Base-by-base conservation (phyloP, 2,329 filamentous ascomycete species). In the Epichloe brachyelytri region DNA sequence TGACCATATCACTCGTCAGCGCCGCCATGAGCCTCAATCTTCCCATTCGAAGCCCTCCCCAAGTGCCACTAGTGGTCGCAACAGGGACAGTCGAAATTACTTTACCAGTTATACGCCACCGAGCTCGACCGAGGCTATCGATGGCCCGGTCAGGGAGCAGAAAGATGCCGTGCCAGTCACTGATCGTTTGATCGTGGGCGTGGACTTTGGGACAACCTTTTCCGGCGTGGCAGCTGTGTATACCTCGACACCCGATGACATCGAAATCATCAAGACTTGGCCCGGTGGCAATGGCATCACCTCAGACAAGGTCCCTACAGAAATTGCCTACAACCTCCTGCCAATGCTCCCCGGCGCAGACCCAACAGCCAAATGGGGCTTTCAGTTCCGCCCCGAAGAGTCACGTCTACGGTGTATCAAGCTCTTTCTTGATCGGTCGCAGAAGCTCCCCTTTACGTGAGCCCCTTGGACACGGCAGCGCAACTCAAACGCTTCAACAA, bases 171-270 rank as follows among this genome's bases (percentile, higher is more conserved):
- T 72, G 33, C 70, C 75, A 11, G 63, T 74, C 45, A 75, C 69
- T 56, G 84, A 88, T 62, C 75, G 82, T 50, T 68, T 88, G 57
- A 85, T 89, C 58, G 84, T 90, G 36, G 86, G 85, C 7, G 80
- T 90, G 7, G 86, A 90, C 64, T 90, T 90, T 69, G 86, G 86
- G 14, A 90, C 86, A n/a, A 90, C 86, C 2, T 90, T 87, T 62
- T 87, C 82, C 43, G 85, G 85, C 20, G 83, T 87, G 53, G 84
- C 85, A 6, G 81, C 82, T 33, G 82, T 86, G 4, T 87, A 88
- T 59, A 85, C 82, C 14, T 83, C 80, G 4, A 86, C 81, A 1
- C 85, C 86, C 12, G 85, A 90, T 64, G 86, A 89, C 64, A 74
- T 90, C 52, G 85, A 89, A 63, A 87, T 89, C 60, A 88, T 90